phyloP scores from a whole-genome alignment of 2,329 filamentous ascomycete species.

The Kalmusia sp. region DNA sequence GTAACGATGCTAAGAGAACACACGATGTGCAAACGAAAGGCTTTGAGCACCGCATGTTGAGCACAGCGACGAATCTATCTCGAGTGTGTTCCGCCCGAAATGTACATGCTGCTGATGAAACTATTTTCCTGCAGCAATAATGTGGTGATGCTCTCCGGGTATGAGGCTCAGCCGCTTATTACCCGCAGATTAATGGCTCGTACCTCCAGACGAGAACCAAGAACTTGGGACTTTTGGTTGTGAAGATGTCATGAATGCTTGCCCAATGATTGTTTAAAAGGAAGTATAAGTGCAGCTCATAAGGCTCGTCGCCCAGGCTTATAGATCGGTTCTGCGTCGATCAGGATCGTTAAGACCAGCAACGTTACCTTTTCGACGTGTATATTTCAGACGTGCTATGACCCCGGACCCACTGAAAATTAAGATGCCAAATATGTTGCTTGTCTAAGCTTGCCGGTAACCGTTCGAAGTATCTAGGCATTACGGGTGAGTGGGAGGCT shows the following conservation, averaged over 20 bases:
- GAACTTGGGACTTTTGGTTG: background rate
- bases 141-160: no score
- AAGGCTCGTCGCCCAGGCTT: slow-evolving; percentile 2
- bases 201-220: background rate
- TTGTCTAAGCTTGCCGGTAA: no score
- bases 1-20: background rate
- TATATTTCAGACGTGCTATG: background rate
- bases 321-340: background rate
- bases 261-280: background rate
- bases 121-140: no score
- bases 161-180: background rate
- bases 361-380: background rate
- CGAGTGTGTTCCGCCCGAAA: background rate
- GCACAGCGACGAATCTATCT: background rate
- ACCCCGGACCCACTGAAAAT: no score
- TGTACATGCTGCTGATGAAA: background rate
- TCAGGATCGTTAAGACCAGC: background rate
- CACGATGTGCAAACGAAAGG: no score
- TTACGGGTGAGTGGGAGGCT: no score
- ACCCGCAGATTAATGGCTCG: background rate
- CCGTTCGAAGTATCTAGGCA: no score
- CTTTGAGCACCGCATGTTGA: background rate
- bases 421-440: no score
- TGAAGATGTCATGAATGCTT: background rate
- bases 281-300: background rate